phyloP scores from a whole-genome alignment of 495 filamentous ascomycete species.

The Penicillium odoratum region DNA sequence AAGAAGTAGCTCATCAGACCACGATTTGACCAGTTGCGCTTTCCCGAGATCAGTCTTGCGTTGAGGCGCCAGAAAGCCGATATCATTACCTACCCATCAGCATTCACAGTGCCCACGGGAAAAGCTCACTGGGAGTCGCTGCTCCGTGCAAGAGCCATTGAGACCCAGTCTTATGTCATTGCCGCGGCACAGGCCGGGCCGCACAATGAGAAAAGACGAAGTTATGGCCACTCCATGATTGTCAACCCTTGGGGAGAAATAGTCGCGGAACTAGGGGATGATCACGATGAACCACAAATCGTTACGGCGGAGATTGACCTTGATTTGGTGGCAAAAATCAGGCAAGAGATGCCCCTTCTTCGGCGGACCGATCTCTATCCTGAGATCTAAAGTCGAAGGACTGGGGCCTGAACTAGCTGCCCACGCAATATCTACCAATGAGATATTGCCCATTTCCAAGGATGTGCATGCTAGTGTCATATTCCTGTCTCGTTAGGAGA shows the following conservation, averaged over 20 bases:
- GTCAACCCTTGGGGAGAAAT: conserved; percentile 87
- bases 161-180: conserved; percentile 84
- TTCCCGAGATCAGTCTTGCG: conserved; percentile 72
- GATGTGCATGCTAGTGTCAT: neutral
- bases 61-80: conserved; percentile 69
- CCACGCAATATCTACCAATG: neutral
- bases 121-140: conserved; percentile 81
- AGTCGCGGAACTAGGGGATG: conserved; percentile 60
- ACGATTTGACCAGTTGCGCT: conserved; percentile 57
- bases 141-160: conserved; percentile 79
- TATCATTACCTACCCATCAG: conserved; percentile 82
- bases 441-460: neutral
- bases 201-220: conserved; percentile 77
- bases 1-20: neutral
- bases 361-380: conserved; percentile 65
- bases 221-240: conserved; percentile 89
- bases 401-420: neutral
- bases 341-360: conserved; percentile 63
- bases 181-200: conserved; percentile 81
- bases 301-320: conserved; percentile 53
- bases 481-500: neutral
- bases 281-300: conserved; percentile 51
- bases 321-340: conserved; percentile 49
- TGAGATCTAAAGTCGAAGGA: conserved; percentile 25
- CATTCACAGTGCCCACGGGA: conserved; percentile 88